A percentile compares a stretch with the other conserved stretches of the same genome.
phyloP scores from a whole-genome alignment of 1,284 basidiomycete genomes.

The Melampsora larici-populina region DNA sequence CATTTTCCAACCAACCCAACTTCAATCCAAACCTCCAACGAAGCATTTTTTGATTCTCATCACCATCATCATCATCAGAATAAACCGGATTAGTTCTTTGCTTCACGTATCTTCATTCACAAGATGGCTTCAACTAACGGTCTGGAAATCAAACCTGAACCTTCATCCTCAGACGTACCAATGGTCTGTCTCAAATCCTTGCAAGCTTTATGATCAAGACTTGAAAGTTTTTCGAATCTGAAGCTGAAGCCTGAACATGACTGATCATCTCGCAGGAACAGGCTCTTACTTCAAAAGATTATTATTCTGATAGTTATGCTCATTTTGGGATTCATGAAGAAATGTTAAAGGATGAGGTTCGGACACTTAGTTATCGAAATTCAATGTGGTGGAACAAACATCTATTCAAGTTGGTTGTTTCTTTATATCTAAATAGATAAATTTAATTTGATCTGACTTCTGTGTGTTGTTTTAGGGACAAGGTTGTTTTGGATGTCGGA shows the following conservation, averaged over 20 bases:
- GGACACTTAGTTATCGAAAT: constrained; percentile 89
- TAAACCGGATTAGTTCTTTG: too few relatives aligned
- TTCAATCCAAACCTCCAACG: too few relatives aligned
- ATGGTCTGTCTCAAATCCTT: background rate
- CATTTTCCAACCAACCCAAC: too few relatives aligned
- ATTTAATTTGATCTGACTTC: background rate
- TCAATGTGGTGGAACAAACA: constrained; percentile 94
- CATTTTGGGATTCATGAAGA: constrained; percentile 98
- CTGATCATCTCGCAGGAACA: background rate
- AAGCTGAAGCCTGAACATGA: background rate
- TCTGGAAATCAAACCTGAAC: background rate
- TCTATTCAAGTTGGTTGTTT: constrained; percentile 68
- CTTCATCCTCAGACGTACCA: background rate
- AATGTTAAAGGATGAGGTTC: constrained; percentile 97
- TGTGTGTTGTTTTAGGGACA: constrained; percentile 58
- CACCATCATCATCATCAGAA: too few relatives aligned
- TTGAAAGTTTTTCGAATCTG: background rate
- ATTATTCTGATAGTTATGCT: constrained; percentile 70
- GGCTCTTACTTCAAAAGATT: background rate
- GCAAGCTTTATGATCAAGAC: background rate
- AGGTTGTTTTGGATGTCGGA: constrained; percentile 94
- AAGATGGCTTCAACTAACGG: too few relatives aligned
- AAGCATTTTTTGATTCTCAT: too few relatives aligned
- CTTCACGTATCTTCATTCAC: too few relatives aligned
- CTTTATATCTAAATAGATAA: background rate